Percentiles rank a stretch among this genome's conserved stretches.
phyloP scores from a whole-genome alignment of 306 rosid species.

The Cucumis hystrix region DNA sequence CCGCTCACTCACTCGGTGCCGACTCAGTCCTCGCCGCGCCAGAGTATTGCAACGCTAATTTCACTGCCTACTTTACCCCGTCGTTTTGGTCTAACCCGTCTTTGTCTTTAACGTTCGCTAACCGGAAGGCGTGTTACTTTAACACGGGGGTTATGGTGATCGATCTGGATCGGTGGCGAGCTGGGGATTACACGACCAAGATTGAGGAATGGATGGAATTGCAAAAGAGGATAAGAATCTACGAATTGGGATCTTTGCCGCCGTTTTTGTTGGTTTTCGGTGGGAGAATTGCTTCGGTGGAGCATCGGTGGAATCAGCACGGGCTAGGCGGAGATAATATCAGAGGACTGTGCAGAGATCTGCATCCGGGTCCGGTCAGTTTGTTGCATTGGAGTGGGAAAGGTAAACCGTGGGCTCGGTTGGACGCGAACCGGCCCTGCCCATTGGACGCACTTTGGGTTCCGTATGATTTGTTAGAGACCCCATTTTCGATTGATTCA shows the following conservation, averaged over 20 bases:
- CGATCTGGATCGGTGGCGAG: constrained; percentile 66
- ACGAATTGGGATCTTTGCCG: constrained; percentile 65
- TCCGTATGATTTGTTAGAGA: constrained; percentile 64
- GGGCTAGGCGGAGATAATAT: constrained; percentile 79
- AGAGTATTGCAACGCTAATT: constrained; percentile 83
- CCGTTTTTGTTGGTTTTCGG: constrained; percentile 75
- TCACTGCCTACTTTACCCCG: constrained; percentile 57
- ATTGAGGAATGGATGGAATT: constrained; percentile 92
- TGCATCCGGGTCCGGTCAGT: constrained; percentile 83
- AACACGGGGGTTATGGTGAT: constrained; percentile 96
- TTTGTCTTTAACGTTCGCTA: constrained; percentile 38
- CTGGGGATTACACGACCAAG: constrained; percentile 42
- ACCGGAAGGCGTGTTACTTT: constrained; percentile 59
- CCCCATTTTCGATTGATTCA: constrained; percentile 64
- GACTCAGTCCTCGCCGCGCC: constrained; percentile 60
- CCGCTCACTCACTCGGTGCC: constrained; percentile 29
- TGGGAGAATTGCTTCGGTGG: constrained; percentile 50
- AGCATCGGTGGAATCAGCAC: constrained; percentile 86
- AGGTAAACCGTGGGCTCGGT: constrained; percentile 84
- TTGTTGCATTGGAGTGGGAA: constrained; percentile 92
- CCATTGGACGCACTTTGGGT: constrained; percentile 94
- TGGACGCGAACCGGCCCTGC: constrained; percentile 74
- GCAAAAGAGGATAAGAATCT: constrained; percentile 67
- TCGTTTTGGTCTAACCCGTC: constrained; percentile 82
- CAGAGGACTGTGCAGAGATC: constrained; percentile 62